A percentile compares a stretch with the other conserved stretches of the same genome.
phyloP scores from a whole-genome alignment of 2,329 filamentous ascomycete genomes.

The Dactylella cylindrospora region DNA sequence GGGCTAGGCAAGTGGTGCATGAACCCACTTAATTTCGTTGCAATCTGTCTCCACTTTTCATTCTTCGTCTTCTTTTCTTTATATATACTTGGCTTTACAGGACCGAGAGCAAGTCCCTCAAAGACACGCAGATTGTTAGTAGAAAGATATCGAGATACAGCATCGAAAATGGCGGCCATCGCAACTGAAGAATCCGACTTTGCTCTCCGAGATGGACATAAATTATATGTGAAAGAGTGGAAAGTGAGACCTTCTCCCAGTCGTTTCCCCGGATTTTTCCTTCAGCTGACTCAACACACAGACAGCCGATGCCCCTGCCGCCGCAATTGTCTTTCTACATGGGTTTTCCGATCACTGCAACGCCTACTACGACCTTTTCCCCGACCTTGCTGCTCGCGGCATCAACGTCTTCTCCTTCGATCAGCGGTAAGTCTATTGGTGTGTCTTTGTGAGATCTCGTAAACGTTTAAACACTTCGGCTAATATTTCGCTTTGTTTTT shows the following conservation, averaged over 20 bases:
- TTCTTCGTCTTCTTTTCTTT: no score
- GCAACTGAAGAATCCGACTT: conserved; percentile 59
- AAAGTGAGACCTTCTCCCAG: no score
- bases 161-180: conserved; percentile 48
- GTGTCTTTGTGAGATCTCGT: conserved; percentile 13
- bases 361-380: conserved; percentile 74
- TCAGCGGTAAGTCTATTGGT: conserved; percentile 59
- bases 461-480: background rate
- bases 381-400: conserved; percentile 66
- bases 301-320: conserved; percentile 63
- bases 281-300: conserved; percentile 49
- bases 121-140: no score
- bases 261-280: conserved; percentile 22
- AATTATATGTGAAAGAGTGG: conserved; percentile 66
- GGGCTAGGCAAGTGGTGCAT: no score
- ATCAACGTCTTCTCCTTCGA: conserved; percentile 79
- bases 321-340: conserved; percentile 79
- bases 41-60: no score
- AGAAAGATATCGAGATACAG: no score
- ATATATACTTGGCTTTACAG: no score
- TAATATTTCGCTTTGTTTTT: background rate
- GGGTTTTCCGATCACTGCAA: conserved; percentile 84
- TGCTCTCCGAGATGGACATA: conserved; percentile 57
- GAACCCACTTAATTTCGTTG: no score
- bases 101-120: no score